phyloP scores from a whole-genome alignment of 805 yeast genomes.

The Saccharomyces jurei region DNA sequence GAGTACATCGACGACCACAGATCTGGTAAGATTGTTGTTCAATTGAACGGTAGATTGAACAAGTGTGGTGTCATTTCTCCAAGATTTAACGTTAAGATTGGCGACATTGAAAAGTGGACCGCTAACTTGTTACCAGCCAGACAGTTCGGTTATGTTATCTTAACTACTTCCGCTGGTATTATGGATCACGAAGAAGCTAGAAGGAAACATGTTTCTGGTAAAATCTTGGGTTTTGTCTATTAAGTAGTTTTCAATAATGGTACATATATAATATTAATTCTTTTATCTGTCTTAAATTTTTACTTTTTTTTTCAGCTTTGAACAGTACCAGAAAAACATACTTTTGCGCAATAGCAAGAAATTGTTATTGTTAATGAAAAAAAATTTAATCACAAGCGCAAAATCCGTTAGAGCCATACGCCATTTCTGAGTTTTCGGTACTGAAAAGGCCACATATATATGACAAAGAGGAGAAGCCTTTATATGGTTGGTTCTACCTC shows the following conservation, averaged over 20 bases:
- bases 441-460: neutral
- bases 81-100: conserved; percentile 92
- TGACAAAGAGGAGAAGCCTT: neutral
- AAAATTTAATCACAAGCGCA: neutral
- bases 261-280: neutral
- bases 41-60: conserved; percentile 95
- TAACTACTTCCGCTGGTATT: conserved; percentile 98
- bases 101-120: conserved; percentile 96
- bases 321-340: neutral
- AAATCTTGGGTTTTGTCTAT: conserved; percentile 95
- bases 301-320: neutral
- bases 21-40: conserved; percentile 94
- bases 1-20: conserved; percentile 98
- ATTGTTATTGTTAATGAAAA: neutral
- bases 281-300: neutral
- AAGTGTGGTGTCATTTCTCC: conserved; percentile 98
- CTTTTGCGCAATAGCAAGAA: neutral
- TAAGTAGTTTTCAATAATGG: conserved; percentile 30
- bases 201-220: conserved; percentile 99
- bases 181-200: conserved; percentile 99
- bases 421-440: neutral
- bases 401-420: neutral
- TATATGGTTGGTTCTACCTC: neutral
- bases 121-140: conserved; percentile 96
- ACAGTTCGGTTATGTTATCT: conserved; percentile 95